These are phyloP conservation scores for Pelagomonas calceolata DNA, from an alignment of 108 stramenopile genomes.

Conservation along the genomic window DNA sequence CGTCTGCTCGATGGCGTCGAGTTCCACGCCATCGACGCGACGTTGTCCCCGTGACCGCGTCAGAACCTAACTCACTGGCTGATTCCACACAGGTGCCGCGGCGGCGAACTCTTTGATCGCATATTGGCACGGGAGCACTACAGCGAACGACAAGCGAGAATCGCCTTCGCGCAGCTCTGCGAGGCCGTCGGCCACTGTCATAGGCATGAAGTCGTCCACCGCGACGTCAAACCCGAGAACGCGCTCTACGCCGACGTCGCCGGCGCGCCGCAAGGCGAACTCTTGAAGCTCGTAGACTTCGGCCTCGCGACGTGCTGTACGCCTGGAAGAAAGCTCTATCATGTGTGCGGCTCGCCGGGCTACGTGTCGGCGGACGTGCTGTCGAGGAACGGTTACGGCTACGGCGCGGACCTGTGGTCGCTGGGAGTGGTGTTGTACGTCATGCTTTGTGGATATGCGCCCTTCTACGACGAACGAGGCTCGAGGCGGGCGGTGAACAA, in stretches of 20 bases:
- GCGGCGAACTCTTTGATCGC: constrained; percentile 55
- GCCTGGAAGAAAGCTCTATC: constrained; percentile 41
- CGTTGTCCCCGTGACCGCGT: no score
- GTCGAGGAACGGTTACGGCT: constrained; percentile 22
- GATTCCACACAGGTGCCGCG: constrained; percentile 48
- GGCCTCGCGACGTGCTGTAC: constrained; percentile 43
- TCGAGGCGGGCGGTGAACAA: no score
- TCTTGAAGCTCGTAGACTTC: constrained; percentile 65
- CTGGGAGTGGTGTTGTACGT: constrained; percentile 60
- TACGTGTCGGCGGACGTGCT: constrained; percentile 55
- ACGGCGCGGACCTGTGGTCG: constrained; percentile 53
- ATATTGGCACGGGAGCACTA: constrained; percentile 14
- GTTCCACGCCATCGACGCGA: no score
- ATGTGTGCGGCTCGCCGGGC: constrained; percentile 52
- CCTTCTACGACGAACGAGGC: constrained; percentile 23
- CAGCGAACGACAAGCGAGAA: constrained; percentile 36
- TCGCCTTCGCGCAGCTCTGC: constrained; percentile 33
- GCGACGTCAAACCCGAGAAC: constrained; percentile 63
- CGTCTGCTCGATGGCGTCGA: no score
- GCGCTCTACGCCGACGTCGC: constrained; percentile 40
- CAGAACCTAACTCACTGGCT: no score
- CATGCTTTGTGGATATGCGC: constrained; percentile 51
- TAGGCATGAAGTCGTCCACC: constrained; percentile 47
- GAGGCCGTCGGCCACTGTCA: constrained; percentile 44
- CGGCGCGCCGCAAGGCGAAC: constrained; percentile 14